These are phyloP conservation scores for Carex kokanica DNA, from an alignment of 176 grass and related monocot genomes.

Conservation along the genomic window DNA sequence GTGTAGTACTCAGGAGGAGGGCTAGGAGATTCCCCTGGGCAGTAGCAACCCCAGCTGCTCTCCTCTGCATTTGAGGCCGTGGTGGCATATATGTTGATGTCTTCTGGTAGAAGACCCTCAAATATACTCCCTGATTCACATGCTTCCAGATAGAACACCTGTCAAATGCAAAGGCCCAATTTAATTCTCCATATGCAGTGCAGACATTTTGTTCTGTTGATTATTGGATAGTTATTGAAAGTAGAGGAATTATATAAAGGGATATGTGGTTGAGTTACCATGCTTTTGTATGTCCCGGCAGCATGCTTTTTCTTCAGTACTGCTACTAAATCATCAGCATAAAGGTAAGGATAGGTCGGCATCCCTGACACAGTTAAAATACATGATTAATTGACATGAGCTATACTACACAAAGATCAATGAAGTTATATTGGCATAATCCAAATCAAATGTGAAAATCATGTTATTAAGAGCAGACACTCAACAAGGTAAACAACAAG, in stretches of 20 bases:
- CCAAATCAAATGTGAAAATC: slow-evolving; percentile 1
- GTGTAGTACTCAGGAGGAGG: slow-evolving; percentile 77
- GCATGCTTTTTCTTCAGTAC: slow-evolving; percentile 88
- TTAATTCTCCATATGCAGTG: not conserved
- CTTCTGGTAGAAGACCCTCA: slow-evolving; percentile 71
- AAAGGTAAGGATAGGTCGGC: slow-evolving; percentile 94
- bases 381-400: slow-evolving; percentile 1
- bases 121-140: slow-evolving; percentile 98
- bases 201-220: not conserved
- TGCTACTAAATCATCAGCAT: slow-evolving; percentile 68
- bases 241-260: slow-evolving; percentile 20
- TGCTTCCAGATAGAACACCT: slow-evolving; percentile 99
- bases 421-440: slow-evolving; percentile 6
- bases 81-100: slow-evolving; percentile 87
- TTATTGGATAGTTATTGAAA: not conserved
- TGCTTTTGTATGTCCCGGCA: slow-evolving; percentile 89
- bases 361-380: slow-evolving; percentile 54
- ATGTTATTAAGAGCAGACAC: not conserved
- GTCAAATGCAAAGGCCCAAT: not conserved
- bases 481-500: not conserved
- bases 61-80: slow-evolving; percentile 88
- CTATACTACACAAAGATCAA: slow-evolving; percentile 3
- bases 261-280: slow-evolving; percentile 45
- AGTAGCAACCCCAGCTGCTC: slow-evolving; percentile 96
- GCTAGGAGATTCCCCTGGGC: slow-evolving; percentile 61